Conservation (phyloP, 2,329 filamentous ascomycete species). For the Delphinella strobiligena region DNA sequence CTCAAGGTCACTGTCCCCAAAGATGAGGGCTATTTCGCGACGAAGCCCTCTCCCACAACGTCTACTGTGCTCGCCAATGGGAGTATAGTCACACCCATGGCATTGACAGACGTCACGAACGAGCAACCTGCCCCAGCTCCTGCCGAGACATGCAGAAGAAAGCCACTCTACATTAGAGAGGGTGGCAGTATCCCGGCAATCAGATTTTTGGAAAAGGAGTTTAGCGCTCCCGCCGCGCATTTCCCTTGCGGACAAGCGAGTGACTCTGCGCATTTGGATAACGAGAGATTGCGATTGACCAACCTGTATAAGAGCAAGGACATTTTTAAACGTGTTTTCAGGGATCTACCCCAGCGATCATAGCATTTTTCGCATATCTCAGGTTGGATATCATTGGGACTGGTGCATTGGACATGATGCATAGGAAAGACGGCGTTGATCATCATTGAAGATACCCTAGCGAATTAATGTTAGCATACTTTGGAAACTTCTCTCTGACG, state of each 20-base stretch:
- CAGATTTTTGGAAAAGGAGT: constrained; percentile 87
- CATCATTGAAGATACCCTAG: too few relatives aligned
- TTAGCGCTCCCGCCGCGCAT: constrained; percentile 80
- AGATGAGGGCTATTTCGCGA: constrained; percentile 12
- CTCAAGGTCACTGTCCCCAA: constrained; percentile 10
- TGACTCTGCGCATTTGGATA: constrained; percentile 86
- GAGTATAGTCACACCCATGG: constrained; percentile 19
- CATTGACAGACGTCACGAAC: neutral
- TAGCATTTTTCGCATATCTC: too few relatives aligned
- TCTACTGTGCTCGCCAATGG: constrained; percentile 39
- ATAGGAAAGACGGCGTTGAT: too few relatives aligned
- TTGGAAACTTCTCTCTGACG: too few relatives aligned
- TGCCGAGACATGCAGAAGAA: constrained; percentile 20
- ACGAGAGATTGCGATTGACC: constrained; percentile 76
- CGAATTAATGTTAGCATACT: too few relatives aligned
- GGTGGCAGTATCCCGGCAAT: constrained; percentile 93
- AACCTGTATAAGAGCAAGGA: constrained; percentile 87
- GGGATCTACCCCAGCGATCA: constrained; percentile 38
- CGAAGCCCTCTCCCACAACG: constrained; percentile 36
- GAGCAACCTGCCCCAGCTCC: neutral
- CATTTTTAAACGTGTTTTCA: constrained; percentile 81
- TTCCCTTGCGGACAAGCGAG: constrained; percentile 90
- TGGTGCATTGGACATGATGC: too few relatives aligned
- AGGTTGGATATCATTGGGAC: too few relatives aligned
- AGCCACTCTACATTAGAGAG: constrained; percentile 86